phyloP scores from a whole-genome alignment of 441 rosid species.

The Jatropha podagrica region DNA sequence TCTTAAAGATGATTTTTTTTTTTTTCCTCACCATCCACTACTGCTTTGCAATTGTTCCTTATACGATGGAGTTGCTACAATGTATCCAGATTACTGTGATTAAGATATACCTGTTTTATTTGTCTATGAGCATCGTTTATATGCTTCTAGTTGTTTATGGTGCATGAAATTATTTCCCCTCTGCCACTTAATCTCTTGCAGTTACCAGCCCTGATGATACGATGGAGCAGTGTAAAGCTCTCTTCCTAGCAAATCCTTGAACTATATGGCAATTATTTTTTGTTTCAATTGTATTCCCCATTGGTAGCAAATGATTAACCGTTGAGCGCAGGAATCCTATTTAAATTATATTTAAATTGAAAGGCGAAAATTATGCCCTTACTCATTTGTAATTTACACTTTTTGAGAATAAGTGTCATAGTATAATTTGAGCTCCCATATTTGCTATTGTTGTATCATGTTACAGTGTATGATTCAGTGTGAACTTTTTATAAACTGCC shows the following conservation, averaged over 20 bases:
- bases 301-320: too few species aligned
- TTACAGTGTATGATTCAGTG: too few species aligned
- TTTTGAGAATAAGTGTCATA: too few species aligned
- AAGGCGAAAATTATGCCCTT: too few species aligned
- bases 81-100: not conserved
- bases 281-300: not conserved
- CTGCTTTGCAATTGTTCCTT: not conserved
- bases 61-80: not conserved
- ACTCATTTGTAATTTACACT: too few species aligned
- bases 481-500: too few species aligned
- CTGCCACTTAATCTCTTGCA: constrained; percentile 35
- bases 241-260: constrained; percentile 49
- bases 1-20: not conserved
- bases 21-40: not conserved
- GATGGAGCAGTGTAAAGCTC: constrained; percentile 65
- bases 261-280: not conserved
- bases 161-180: not conserved
- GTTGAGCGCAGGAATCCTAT: too few species aligned
- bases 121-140: not conserved
- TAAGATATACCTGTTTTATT: not conserved
- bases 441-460: too few species aligned
- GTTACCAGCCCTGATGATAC: constrained; percentile 91
- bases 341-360: too few species aligned
- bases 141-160: constrained; percentile 9
- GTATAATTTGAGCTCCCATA: too few species aligned